Evolutionary conservation across 345 rosid genomes (phyloP), one percentile per base, ranked within the genome.

Genomic region (Melaleuca quinquenervia): DNA sequence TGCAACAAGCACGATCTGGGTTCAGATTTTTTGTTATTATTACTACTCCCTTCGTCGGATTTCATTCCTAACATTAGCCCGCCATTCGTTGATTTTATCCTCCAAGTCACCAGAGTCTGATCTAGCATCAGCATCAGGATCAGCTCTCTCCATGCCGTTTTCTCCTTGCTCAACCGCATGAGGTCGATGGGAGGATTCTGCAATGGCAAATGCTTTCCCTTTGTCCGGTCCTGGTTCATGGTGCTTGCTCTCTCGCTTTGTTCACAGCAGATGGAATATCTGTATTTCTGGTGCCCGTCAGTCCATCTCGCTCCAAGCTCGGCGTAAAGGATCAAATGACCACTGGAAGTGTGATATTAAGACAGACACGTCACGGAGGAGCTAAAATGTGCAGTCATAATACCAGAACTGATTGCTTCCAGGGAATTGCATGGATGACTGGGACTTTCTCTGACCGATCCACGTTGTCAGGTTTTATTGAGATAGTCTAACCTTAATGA

Each of bases 401-500:
- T 3, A 15, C 21, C 75, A 0, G 10, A 10, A 18, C 14, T 3
- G 76, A 64, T 44, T 15, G 6, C 76, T 64, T 16, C 44, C 76
- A 64, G 3, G 45, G 76, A 64, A 5, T 29, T 64, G 36, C 44
- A 44, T 16, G 16, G 76, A 29, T 15, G 44, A 15, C 76, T 64
- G 8, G 75, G 44, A 15, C 76, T 64, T 44, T 16, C 6, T 29
- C 45, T 29, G 76, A 8, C 76, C 76, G 16, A 64, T 44, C 75
- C 22, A 64, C 44, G 76, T 29, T 1, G 76, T 62, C 76, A 62
- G 44, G 76, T 14, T 0, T 62, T 29, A 29, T 15, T 0, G 76
- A 15, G 20, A 16, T 29, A 62, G 45, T 64, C 11, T 41, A 32
- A 16, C 45, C 78, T 32, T 32, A 0, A 18, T 32, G 0, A 70